Percentiles rank a stretch among this genome's conserved stretches.
Conservation (phyloP, 441 rosid species). For the Brassica balearica region DNA sequence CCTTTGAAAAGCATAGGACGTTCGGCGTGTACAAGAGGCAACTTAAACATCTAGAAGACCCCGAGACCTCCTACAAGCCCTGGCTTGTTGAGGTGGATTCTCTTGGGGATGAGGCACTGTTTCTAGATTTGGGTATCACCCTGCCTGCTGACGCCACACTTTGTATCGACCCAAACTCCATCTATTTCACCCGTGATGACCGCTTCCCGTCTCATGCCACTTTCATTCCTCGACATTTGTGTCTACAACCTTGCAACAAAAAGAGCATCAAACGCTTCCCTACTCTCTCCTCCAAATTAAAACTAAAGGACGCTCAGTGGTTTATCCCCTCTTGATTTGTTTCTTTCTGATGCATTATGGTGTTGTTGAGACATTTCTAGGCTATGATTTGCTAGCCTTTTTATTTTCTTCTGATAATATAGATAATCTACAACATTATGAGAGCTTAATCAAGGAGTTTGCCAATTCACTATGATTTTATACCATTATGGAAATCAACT, state of each 20-base stretch:
- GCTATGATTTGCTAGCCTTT: background rate
- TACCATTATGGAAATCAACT: background rate
- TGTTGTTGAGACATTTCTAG: background rate
- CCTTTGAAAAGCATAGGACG: background rate
- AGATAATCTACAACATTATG: background rate
- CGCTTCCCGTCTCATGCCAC: background rate
- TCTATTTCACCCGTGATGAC: slow-evolving; percentile 1
- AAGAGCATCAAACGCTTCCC: slow-evolving; percentile 1
- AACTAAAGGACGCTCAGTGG: slow-evolving; percentile 3
- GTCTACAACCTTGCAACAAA: background rate
- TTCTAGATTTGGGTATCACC: background rate
- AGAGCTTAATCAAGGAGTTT: slow-evolving; percentile 2
- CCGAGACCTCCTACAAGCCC: background rate
- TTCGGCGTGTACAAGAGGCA: background rate
- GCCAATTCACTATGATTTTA: background rate
- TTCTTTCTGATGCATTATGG: background rate
- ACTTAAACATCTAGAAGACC: background rate
- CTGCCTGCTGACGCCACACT: background rate
- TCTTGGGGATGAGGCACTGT: slow-evolving; percentile 2
- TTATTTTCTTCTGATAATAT: background rate
- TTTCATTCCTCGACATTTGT: background rate
- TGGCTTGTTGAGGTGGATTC: background rate
- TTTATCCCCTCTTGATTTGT: slow-evolving; percentile 5
- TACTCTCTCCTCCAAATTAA: background rate
- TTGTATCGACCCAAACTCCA: slow-evolving; percentile 9